Evolutionary conservation across 2,329 filamentous ascomycete genomes (phyloP).

Genomic region (Hypocrella siamensis): DNA sequence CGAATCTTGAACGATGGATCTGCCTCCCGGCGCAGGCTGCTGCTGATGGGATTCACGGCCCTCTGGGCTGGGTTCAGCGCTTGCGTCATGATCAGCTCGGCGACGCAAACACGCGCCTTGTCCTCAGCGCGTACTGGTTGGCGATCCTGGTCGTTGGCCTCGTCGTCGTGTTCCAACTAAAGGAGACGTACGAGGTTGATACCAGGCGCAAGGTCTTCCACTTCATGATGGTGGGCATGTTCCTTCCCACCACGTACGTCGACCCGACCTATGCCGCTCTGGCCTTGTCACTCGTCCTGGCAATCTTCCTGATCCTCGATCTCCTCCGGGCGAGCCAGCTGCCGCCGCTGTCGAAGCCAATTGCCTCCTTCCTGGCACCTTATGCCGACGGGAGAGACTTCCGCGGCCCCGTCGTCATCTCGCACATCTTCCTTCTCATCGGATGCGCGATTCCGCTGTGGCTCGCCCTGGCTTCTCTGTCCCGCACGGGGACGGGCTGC

Average conservation of each 20-base stretch:
- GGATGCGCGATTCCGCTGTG: slow-evolving; percentile 91
- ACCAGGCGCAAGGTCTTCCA: slow-evolving; percentile 95
- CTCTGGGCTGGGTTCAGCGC: slow-evolving; percentile 46
- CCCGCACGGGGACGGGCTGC: slow-evolving; percentile 36
- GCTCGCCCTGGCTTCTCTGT: slow-evolving; percentile 62
- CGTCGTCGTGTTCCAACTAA: slow-evolving; percentile 57
- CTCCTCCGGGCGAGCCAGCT: slow-evolving; percentile 81
- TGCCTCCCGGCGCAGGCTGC: slow-evolving; percentile 40
- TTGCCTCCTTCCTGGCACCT: slow-evolving; percentile 76
- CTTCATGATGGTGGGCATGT: slow-evolving; percentile 95
- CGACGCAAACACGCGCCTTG: slow-evolving; percentile 65
- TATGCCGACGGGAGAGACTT: slow-evolving; percentile 93
- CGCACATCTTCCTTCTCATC: slow-evolving; percentile 88
- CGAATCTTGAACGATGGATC: slow-evolving; percentile 61
- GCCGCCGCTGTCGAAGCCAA: slow-evolving; percentile 71
- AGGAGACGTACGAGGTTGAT: slow-evolving; percentile 74
- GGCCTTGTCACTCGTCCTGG: slow-evolving; percentile 63
- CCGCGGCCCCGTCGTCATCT: slow-evolving; percentile 84
- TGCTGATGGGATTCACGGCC: slow-evolving; percentile 21
- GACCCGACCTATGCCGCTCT: slow-evolving; percentile 75
- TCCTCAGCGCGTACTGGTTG: slow-evolving; percentile 60
- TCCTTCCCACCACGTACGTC: slow-evolving; percentile 71
- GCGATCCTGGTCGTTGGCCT: slow-evolving; percentile 56
- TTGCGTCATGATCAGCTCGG: slow-evolving; percentile 52
- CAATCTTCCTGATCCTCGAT: slow-evolving; percentile 78